Base-by-base conservation (phyloP, 169 alveolate species). In the Babesia bigemina region DNA sequence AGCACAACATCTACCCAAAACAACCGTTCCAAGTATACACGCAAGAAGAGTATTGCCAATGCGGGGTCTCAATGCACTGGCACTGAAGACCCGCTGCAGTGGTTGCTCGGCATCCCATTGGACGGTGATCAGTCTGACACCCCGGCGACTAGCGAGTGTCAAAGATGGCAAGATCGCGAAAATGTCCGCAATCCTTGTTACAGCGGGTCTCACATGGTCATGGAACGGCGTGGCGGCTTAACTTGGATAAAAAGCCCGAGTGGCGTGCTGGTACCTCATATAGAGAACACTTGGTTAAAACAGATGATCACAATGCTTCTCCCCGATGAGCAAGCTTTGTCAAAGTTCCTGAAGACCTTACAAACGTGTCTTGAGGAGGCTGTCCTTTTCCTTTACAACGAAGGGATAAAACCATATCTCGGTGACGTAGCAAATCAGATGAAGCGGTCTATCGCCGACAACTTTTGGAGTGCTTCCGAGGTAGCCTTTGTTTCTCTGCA, bases 401-500 rank as follows among this genome's bases (percentile, higher is more conserved):
- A 89, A 57, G 94, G 94, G 4, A 89, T 89, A 9, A 89, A 89
- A 52, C 89, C 94, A 2, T 89, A 89, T 48, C 57, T 89, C 67
- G 94, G 94, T 2, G 94, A 89, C 62, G 91, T 89, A 29, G 94
- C 94, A 4, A 89, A 89, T 19, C 94, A 89, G 60, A 89, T 89
- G 94, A 89, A 89, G 85, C 84, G 90, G 19, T 86, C 88, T 56
- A 61, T 89, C n/a, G 79, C 85, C 16, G 90, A 89, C 52, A 89
- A 89, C 59, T 89, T 89, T 53, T 89, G 94, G 94, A 77, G 91
- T 63, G 94, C 94, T 12, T 78, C 92, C 39, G 94, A 89, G 62
- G 87, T 89, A 3, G 94, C 94, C 13, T 89, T 29, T 75, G 88
- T 89, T 16, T 67, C 91, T n/a, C 72, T 86, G 11, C 90, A 82